Conservation (phyloP, 352 stramenopile species). For the Phytophthora pseudosyringae region DNA sequence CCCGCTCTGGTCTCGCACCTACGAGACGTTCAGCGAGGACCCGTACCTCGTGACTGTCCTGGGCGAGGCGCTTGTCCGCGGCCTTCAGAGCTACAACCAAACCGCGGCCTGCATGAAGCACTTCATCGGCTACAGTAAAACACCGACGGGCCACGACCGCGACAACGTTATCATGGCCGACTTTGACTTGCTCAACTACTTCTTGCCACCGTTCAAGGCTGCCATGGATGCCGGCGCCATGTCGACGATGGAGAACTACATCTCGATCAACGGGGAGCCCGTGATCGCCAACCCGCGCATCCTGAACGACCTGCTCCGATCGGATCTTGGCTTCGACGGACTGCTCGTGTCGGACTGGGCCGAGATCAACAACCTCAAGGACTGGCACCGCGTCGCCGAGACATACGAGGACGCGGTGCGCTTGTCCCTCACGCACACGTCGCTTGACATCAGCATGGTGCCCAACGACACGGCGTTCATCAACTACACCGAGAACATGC, state of each 20-base stretch:
- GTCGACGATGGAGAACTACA: constrained; percentile 94
- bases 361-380: constrained; percentile 88
- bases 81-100: constrained; percentile 73
- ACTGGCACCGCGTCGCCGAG: constrained; percentile 53
- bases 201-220: constrained; percentile 80
- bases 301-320: constrained; percentile 73
- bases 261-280: constrained; percentile 89
- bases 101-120: constrained; percentile 89
- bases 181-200: constrained; percentile 83
- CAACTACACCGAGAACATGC: constrained; percentile 50
- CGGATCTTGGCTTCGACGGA: constrained; percentile 81
- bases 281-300: constrained; percentile 81
- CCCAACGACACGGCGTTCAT: constrained; percentile 49
- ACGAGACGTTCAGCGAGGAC: constrained; percentile 94
- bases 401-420: constrained; percentile 54
- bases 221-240: constrained; percentile 74
- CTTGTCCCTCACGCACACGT: constrained; percentile 74
- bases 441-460: constrained; percentile 93
- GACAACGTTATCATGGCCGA: constrained; percentile 71
- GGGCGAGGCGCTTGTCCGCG: constrained; percentile 66
- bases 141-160: constrained; percentile 76
- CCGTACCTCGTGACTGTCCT: constrained; percentile 79
- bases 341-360: constrained; percentile 90
- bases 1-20: constrained; percentile 86
- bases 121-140: constrained; percentile 84